phyloP scores from a whole-genome alignment of 1,284 basidiomycete species.

The Singerocomus rubriflavus region DNA sequence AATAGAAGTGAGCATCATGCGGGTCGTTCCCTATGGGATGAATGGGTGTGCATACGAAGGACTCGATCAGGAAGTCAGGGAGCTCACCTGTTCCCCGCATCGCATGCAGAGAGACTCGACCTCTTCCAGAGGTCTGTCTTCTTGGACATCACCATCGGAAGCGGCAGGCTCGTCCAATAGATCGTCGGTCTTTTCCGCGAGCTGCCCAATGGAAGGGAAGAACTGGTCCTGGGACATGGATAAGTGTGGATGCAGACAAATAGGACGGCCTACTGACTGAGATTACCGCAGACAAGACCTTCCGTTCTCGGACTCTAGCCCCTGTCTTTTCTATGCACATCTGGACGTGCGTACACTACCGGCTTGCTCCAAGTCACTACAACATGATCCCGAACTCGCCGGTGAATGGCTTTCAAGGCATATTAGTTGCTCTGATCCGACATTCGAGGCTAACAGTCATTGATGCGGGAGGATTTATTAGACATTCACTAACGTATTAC shows the following conservation, averaged over 20 bases:
- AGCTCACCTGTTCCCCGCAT: slow-evolving; percentile 78
- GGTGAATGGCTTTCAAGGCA: too few relatives aligned
- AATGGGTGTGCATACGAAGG: slow-evolving; percentile 9
- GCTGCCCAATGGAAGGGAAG: slow-evolving; percentile 48
- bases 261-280: too few relatives aligned
- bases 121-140: slow-evolving; percentile 65
- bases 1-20: slow-evolving; percentile 91
- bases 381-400: too few relatives aligned
- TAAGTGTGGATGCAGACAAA: background rate
- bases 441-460: too few relatives aligned
- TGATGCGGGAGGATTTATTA: background rate
- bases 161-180: slow-evolving; percentile 22
- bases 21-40: slow-evolving; percentile 72
- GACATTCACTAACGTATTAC: slow-evolving; percentile 18
- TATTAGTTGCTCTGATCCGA: too few relatives aligned
- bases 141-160: slow-evolving; percentile 25
- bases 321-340: too few relatives aligned
- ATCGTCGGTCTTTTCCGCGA: slow-evolving; percentile 39
- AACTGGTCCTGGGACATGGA: slow-evolving; percentile 34
- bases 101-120: slow-evolving; percentile 95
- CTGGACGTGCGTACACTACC: too few relatives aligned
- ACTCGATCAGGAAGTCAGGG: background rate
- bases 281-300: too few relatives aligned
- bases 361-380: too few relatives aligned
- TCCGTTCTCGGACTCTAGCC: too few relatives aligned